phyloP scores from a whole-genome alignment of 2,329 filamentous ascomycete species.

The Colletotrichum spinosum region DNA sequence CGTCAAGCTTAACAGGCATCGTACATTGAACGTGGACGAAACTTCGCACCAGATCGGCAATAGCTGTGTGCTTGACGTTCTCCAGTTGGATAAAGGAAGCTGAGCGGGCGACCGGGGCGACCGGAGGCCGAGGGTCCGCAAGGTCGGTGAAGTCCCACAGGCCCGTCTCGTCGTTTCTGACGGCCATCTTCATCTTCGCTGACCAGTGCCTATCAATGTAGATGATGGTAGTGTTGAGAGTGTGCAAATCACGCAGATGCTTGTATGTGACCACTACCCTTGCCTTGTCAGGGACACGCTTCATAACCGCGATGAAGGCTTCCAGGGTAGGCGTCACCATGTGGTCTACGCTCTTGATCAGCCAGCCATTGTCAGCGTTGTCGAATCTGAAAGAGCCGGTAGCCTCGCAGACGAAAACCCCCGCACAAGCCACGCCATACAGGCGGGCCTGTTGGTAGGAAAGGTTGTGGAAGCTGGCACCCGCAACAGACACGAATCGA shows the following conservation, averaged over 20 bases:
- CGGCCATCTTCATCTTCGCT: constrained; percentile 90
- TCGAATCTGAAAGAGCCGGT: constrained; percentile 96
- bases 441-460: constrained; percentile 98
- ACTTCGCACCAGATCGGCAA: constrained; percentile 92
- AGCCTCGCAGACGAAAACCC: constrained; percentile 95
- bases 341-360: constrained; percentile 92
- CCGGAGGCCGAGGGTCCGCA: constrained; percentile 81
- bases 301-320: constrained; percentile 91
- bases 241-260: constrained; percentile 94
- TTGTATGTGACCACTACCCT: constrained; percentile 96
- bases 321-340: constrained; percentile 89
- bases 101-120: constrained; percentile 77
- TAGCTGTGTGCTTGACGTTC: constrained; percentile 86
- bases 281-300: constrained; percentile 82
- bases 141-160: constrained; percentile 95
- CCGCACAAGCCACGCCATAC: constrained; percentile 91
- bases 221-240: constrained; percentile 90
- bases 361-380: constrained; percentile 89
- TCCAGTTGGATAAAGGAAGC: constrained; percentile 94
- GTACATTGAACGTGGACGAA: constrained; percentile 94
- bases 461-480: constrained; percentile 93
- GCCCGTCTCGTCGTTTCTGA: constrained; percentile 89
- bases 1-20: constrained; percentile 96
- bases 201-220: constrained; percentile 97
- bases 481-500: constrained; percentile 93